Percentiles rank a stretch among this genome's conserved stretches.
Conservation (phyloP, 148 eudicot genomes). For the Talinum fruticosum region DNA sequence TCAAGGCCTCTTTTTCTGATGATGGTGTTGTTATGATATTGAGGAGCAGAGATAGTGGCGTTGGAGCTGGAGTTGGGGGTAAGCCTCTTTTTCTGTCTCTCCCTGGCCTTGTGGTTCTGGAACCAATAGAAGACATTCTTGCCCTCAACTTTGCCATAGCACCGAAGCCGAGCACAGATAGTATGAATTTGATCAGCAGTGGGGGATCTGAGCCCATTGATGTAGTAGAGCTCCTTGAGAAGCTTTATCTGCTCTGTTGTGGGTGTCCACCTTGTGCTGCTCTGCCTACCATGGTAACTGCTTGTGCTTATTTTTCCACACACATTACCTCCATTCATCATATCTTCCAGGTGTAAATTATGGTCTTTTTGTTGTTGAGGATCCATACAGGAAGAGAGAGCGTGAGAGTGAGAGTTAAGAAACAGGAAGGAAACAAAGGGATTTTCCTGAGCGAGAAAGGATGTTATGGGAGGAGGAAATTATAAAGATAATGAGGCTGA, state of each 20-base stretch:
- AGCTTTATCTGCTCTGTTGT: constrained; percentile 93
- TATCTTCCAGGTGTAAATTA: constrained; percentile 19
- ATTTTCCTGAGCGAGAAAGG: too few species aligned
- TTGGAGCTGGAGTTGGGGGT: constrained; percentile 19
- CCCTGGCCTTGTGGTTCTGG: constrained; percentile 96
- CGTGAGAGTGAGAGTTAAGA: constrained; percentile 66
- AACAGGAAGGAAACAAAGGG: too few species aligned
- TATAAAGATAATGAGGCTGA: too few species aligned
- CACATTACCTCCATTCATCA: constrained; percentile 10
- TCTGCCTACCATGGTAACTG: constrained; percentile 63
- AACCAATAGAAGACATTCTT: constrained; percentile 99
- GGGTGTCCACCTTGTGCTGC: constrained; percentile 84
- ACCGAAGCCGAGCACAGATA: constrained; percentile 77
- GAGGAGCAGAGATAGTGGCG: not conserved
- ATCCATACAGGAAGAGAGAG: constrained; percentile 56
- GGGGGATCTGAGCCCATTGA: constrained; percentile 84
- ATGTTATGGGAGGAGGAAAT: too few species aligned
- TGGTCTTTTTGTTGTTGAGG: constrained; percentile 37
- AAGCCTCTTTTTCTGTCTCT: constrained; percentile 91
- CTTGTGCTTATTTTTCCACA: constrained; percentile 28
- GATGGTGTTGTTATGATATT: constrained; percentile 6
- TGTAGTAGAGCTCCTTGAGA: constrained; percentile 91
- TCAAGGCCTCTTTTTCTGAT: constrained; percentile 14
- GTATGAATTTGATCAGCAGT: constrained; percentile 86
- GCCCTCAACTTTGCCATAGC: constrained; percentile 96